Evolutionary conservation across 768 basidiomycete species (phyloP).

Genomic region (Mycena polygramma): DNA sequence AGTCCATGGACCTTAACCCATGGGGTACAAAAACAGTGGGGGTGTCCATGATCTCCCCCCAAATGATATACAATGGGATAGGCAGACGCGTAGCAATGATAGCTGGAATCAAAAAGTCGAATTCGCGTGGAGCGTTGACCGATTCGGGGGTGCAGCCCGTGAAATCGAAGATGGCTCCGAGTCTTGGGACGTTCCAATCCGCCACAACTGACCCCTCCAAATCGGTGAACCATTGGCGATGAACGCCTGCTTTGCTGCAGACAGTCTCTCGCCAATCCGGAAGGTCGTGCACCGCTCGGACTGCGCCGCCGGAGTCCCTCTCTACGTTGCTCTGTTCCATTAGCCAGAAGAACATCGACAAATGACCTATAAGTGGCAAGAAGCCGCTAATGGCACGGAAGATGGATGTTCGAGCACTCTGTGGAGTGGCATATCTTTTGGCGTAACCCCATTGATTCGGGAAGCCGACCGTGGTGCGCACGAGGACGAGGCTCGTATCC

Average conservation of each 20-base stretch:
- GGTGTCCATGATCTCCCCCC: background rate
- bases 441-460: too few relatives aligned
- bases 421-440: too few relatives aligned
- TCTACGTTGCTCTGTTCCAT: too few relatives aligned
- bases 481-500: too few relatives aligned
- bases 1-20: background rate
- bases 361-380: too few relatives aligned
- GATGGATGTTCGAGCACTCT: too few relatives aligned
- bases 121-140: background rate
- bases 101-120: background rate
- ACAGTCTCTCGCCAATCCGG: conserved; percentile 26
- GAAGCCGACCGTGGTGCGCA: too few relatives aligned
- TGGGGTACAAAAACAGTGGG: background rate
- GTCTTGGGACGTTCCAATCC: background rate
- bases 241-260: background rate
- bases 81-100: background rate
- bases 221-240: conserved; percentile 28
- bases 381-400: too few relatives aligned
- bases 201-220: conserved; percentile 30
- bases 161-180: conserved; percentile 34
- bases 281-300: too few relatives aligned
- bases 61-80: background rate
- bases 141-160: background rate
- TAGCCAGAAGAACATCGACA: too few relatives aligned
- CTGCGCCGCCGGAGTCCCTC: too few relatives aligned